Conservation (phyloP, 306 rosid genomes). For the Senna siamea region DNA sequence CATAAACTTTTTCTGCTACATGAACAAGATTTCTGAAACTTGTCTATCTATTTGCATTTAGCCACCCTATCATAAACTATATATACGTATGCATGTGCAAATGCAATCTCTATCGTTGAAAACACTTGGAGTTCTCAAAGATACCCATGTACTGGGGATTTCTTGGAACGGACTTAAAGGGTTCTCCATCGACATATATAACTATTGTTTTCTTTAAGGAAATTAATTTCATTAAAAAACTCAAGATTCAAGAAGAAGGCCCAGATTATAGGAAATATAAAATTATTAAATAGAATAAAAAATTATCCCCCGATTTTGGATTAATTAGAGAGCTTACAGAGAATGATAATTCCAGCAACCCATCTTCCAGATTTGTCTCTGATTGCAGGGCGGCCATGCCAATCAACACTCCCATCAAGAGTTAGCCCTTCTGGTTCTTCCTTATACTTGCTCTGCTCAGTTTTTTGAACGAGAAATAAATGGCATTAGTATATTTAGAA, state of each 20-base stretch:
- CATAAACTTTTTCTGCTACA: too few relatives aligned
- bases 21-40: constrained; percentile 33
- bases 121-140: not conserved
- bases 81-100: constrained; percentile 34
- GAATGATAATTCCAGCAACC: constrained; percentile 87
- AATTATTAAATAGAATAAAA: too few relatives aligned
- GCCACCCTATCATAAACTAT: not conserved
- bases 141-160: not conserved
- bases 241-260: not conserved
- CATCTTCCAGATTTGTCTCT: constrained; percentile 84
- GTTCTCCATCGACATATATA: not conserved
- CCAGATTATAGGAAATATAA: not conserved
- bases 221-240: not conserved
- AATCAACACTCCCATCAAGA: constrained; percentile 87
- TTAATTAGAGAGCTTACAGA: constrained; percentile 57
- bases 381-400: constrained; percentile 84
- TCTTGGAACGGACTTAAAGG: too few relatives aligned
- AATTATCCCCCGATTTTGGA: too few relatives aligned
- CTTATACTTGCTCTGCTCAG: constrained; percentile 50
- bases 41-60: not conserved
- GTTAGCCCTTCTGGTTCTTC: constrained; percentile 63
- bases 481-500: too few relatives aligned
- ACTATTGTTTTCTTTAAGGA: too few relatives aligned
- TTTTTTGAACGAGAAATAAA: not conserved
- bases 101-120: not conserved